A percentile compares a stretch with the other conserved stretches of the same genome.
Conservation (phyloP, 495 filamentous ascomycete genomes). For the Poronia punctata region DNA sequence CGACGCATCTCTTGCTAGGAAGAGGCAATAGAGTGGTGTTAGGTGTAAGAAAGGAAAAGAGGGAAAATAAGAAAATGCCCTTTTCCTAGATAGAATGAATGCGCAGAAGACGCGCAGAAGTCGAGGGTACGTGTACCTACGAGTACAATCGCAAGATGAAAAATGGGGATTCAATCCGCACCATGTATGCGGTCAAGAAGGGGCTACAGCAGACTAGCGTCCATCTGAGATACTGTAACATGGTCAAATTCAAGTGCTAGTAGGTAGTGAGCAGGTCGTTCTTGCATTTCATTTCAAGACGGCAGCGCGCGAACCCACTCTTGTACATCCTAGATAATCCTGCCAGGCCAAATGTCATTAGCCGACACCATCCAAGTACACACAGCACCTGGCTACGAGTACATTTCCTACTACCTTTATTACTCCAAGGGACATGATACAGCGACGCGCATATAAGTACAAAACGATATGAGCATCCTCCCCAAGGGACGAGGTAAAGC, state of each 20-base stretch:
- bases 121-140: background rate
- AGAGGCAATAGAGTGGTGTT: too few relatives aligned
- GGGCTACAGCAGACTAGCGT: conserved; percentile 10
- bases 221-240: background rate
- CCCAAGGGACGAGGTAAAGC: too few relatives aligned
- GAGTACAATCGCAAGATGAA: conserved; percentile 5
- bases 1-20: too few relatives aligned
- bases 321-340: conserved; percentile 8
- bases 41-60: background rate
- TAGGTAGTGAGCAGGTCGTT: background rate
- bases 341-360: conserved; percentile 1
- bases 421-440: too few relatives aligned
- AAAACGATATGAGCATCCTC: too few relatives aligned
- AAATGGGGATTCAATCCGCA: conserved; percentile 10
- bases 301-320: conserved; percentile 6
- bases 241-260: conserved; percentile 2
- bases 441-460: too few relatives aligned
- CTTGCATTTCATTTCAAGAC: conserved; percentile 2
- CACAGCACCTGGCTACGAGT: too few relatives aligned
- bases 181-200: conserved; percentile 8
- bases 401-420: too few relatives aligned
- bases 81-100: background rate
- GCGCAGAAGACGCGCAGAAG: conserved; percentile 1
- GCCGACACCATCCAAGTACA: too few relatives aligned
- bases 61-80: background rate